Base-by-base conservation (phyloP, 2,329 filamentous ascomycete species). In the Sporothrix euskadiensis region DNA sequence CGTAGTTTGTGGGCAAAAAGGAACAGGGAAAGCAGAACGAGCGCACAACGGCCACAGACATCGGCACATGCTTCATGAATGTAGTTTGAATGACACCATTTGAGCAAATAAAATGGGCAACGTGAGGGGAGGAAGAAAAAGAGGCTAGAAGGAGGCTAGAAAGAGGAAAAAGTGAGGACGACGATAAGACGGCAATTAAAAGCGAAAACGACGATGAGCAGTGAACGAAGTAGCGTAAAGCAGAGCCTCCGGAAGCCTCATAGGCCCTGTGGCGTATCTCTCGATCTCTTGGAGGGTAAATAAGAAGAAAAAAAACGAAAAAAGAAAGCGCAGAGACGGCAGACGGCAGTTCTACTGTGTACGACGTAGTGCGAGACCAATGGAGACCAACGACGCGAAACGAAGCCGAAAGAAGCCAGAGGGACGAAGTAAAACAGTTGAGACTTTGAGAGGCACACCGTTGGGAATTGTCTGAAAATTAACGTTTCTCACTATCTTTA, bases 251-350 rank as follows among this genome's bases (percentile, higher is more conserved):
- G 22, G 14, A 22, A 56, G 52, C n/a, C 52, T 22, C 19, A n/a
- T 49, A n/a, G n/a, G 26, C 52, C 19, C n/a, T 56, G 22, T 35
- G 56, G 56, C 14, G 56, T 49, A 16, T 49, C 26, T 59, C 32
- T 35, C 52, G 52, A 32, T 44, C 41, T 44, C 12, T 44, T 14
- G 35, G 35, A 8, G 35, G 35, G 8, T 5, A 35, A 35, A 44
- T 1, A 1, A 26, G 26, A 26, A 57, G 19, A 57, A 35, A 35
- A 35, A 3, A 44, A 9, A n/a, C n/a, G n/a, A n/a, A 57, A 35
- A 57, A 57, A 26, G 56, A 57, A 59, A 39, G 56, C 56, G 56
- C 56, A 59, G 56, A 30, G 32, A 19, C 35, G 59, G 59, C 59
- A 44, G 19, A 63, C 59, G 59, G 59, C 59, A 65, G 14, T 26